Evolutionary conservation across 257 asterid genomes (phyloP), one percentile per base, ranked within the genome.

Genomic region (Catharanthus roseus): DNA sequence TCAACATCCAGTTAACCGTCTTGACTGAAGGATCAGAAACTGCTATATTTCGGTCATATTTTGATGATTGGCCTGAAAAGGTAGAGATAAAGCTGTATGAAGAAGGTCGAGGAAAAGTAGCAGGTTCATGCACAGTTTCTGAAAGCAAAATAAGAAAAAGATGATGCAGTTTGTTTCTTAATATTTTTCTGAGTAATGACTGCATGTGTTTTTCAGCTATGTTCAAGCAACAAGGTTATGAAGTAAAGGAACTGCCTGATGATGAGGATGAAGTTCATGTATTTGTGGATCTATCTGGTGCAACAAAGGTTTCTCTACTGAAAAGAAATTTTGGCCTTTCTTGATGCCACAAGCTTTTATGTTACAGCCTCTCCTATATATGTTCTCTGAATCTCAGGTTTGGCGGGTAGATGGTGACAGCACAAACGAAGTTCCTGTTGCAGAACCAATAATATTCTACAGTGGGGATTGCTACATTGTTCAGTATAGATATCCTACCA

Each of bases 91-190:
- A 84, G 61, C 78, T 71, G 41, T 68, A 89, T 44, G 86, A 82
- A 78, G 95, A 84, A 47, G 90, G 93, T 51, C 87, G 87, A 78
- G 97, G 90, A 77, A 91, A 84, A 83, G 96, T 91, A 55, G 97
- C 97, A 81, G 96, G 97, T 91, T 42, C 68, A 88, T 80, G 45
- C 18, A 34, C 33, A 34, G 29, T 62, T 62, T 19, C 19, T 8
- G 31, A 33, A 62, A 34, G 3, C 10, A 39, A 6, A 41, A 61
- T 34, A 64, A 38, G 38, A 47, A 26, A 28, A 51, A 19, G 31
- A 41, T 24, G 54, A 55, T 62, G 49, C 42, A 26, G n/a, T 47
- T 53, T 53, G 33, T 60, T 41, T 10, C n/a, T 64, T 45, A 3
- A 55, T 60, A 55, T 47, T 65, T 34, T 34, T 15, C 0, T 41